These are phyloP conservation scores for Gossypium davidsonii DNA, from an alignment of 441 rosid genomes.

Conservation along the genomic window DNA sequence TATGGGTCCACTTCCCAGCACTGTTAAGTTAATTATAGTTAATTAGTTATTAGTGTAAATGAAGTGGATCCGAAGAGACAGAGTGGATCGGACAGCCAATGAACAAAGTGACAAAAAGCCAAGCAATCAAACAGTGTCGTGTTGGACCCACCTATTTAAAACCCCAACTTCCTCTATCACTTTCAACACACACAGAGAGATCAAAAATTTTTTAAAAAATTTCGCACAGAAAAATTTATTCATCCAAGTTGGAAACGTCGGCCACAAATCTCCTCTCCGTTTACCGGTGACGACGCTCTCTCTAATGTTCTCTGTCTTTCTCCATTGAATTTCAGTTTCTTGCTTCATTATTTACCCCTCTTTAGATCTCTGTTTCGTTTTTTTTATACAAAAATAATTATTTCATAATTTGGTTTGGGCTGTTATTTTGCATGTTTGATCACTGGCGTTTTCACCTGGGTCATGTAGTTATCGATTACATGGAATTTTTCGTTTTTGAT, in stretches of 20 bases:
- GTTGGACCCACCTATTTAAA: too few relatives aligned
- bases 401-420: background rate
- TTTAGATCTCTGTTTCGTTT: too few relatives aligned
- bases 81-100: too few relatives aligned
- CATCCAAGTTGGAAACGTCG: background rate
- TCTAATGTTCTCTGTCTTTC: background rate
- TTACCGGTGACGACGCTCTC: background rate
- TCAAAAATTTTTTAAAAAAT: too few relatives aligned
- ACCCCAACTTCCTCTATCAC: background rate
- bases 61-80: too few relatives aligned
- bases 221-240: too few relatives aligned
- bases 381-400: background rate
- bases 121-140: too few relatives aligned
- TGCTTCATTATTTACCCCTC: background rate
- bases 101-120: too few relatives aligned
- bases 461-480: background rate
- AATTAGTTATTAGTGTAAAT: too few relatives aligned
- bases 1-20: too few relatives aligned
- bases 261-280: background rate
- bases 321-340: background rate
- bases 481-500: background rate
- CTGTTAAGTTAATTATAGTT: too few relatives aligned
- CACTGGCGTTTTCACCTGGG: background rate
- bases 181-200: background rate
- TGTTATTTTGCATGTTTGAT: background rate